phyloP scores from a whole-genome alignment of 495 filamentous ascomycete genomes.

The Trichoderma asperelloides region DNA sequence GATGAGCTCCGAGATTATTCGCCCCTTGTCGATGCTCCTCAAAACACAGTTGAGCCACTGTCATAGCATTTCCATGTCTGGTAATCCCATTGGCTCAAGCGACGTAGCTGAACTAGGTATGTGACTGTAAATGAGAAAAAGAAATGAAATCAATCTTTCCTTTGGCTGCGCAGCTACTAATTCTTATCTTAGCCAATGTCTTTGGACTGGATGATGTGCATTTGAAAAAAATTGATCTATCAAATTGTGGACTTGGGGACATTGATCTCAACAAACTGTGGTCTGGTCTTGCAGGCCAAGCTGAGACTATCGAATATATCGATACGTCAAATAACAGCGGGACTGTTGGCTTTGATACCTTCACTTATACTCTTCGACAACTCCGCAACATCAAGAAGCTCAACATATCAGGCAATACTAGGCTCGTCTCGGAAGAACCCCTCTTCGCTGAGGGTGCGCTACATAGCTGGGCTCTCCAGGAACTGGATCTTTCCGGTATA shows the following conservation, averaged over 20 bases:
- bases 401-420: constrained; percentile 54
- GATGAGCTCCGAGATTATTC: constrained; percentile 56
- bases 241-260: constrained; percentile 64
- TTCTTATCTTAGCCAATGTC: constrained; percentile 32
- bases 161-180: constrained; percentile 48
- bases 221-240: constrained; percentile 71
- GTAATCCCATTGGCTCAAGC: constrained; percentile 72
- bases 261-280: constrained; percentile 46
- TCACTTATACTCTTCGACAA: constrained; percentile 9
- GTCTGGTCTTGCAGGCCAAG: constrained; percentile 53
- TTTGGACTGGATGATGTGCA: constrained; percentile 36
- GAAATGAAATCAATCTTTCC: background rate
- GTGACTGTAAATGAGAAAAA: constrained; percentile 10
- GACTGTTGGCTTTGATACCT: constrained; percentile 50
- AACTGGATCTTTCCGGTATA: constrained; percentile 58
- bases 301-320: constrained; percentile 63
- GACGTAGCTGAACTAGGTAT: constrained; percentile 56
- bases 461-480: constrained; percentile 61
- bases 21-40: constrained; percentile 71
- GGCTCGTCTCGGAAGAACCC: constrained; percentile 53
- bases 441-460: constrained; percentile 59
- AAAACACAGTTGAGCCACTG: constrained; percentile 63
- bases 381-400: constrained; percentile 58
- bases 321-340: constrained; percentile 62
- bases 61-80: constrained; percentile 72